A percentile compares a stretch with the other conserved stretches of the same genome.
Conservation (phyloP, 140 eudicot genomes). For the Eryngium alpinum region DNA sequence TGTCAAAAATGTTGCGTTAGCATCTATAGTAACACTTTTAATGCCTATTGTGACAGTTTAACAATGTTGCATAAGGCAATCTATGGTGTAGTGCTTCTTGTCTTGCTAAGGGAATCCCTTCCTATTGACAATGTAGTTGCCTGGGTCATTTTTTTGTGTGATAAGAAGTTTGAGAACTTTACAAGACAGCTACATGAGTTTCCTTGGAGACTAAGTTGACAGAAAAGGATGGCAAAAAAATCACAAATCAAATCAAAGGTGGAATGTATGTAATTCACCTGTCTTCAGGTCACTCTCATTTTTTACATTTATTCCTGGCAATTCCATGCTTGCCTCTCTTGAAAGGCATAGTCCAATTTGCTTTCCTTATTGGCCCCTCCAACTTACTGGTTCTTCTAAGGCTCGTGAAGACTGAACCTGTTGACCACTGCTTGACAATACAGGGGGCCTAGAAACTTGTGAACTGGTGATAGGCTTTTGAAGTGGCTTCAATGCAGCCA, state of each 20-base stretch:
- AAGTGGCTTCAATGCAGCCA: conserved; percentile 76
- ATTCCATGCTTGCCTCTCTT: conserved; percentile 13
- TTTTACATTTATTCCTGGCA: conserved; percentile 4
- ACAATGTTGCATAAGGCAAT: no score
- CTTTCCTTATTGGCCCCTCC: conserved; percentile 17
- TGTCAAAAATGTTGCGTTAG: no score
- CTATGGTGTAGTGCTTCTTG: no score
- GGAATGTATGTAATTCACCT: not conserved
- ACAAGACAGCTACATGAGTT: conserved; percentile 21
- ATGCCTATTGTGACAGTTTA: no score
- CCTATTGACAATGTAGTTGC: no score
- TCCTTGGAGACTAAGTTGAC: not conserved
- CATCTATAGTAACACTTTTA: no score
- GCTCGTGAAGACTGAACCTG: conserved; percentile 19
- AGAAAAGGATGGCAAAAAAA: conserved; percentile 17
- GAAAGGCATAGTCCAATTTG: conserved; percentile 8
- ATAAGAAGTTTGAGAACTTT: not conserved
- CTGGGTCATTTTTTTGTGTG: no score
- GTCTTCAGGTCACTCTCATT: not conserved
- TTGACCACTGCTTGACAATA: conserved; percentile 16
- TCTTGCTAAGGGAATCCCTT: no score
- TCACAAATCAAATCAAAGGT: conserved; percentile 13
- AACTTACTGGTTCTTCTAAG: conserved; percentile 3
- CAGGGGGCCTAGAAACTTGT: conserved; percentile 36
- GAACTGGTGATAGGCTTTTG: conserved; percentile 59